Base-by-base conservation (phyloP, 768 basidiomycete genomes). In the Hemileccinum rubropunctum region DNA sequence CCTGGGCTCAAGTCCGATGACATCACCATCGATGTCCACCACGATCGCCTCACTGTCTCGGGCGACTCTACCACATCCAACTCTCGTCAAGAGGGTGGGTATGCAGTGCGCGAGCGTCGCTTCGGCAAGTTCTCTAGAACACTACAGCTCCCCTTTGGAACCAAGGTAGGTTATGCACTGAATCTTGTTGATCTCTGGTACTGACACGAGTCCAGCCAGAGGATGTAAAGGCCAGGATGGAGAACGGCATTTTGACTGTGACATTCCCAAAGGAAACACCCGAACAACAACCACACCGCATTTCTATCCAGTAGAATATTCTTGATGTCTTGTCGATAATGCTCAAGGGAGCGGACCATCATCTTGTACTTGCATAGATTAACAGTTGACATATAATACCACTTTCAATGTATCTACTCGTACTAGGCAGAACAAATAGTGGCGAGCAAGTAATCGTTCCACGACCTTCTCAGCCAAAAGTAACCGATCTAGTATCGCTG, bases 171-270 rank as follows among this genome's bases (percentile, higher is more conserved):
- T 15, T 32, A 15, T 3, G 23, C n/a, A 2, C 13, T n/a, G 17
- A 2, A 17, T 15, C 0, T 3, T 28, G 10, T 4, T 27, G 8
- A 11, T 3, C 2, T 6, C 4, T 1, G 12, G 23, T 23, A 13
- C 20, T 37, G 27, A 51, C 9, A 1, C 6, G 3, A 27, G 12
- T 1, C 4, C 47, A 78, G 75, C 60, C 66, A 9, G 68, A 74
- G 30, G 67, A 76, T 15, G 73, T 80, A 52, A 75, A 73, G 47
- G 78, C 78, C 0, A 61, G 58, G 26, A 73, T 79, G 71, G 70
- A 73, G 38, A 57, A 76, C 33, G 77, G 76, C 7, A 52, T 82
- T 8, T 53, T 81, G 49, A 68, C 64, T 0, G 67, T 80, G 33
- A 73, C 64, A 10, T 80, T 78, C 67, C 78, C 75, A 6, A 76